Evolutionary conservation across 1,139 yeast genomes (phyloP).

Genomic region (Ogataea hybrid): DNA sequence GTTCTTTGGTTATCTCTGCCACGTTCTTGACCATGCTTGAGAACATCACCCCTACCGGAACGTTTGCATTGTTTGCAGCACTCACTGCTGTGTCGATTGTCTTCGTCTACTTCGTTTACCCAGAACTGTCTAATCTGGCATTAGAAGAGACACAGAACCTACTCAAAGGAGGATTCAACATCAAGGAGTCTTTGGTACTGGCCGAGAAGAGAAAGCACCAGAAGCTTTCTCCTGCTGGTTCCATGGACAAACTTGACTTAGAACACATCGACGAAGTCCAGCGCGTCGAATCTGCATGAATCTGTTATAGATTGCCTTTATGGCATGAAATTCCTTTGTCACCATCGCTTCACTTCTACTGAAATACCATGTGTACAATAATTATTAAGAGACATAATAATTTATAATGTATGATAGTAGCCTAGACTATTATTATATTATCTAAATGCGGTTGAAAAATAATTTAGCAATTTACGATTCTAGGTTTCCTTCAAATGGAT

Average conservation of each 20-base stretch:
- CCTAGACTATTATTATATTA: neutral
- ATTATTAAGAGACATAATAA: neutral
- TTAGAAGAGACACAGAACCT: constrained; percentile 87
- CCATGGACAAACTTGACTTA: constrained; percentile 2
- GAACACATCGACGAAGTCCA: constrained; percentile 4
- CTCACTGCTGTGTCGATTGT: constrained; percentile 68
- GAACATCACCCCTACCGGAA: constrained; percentile 91
- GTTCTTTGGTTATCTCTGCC: constrained; percentile 85
- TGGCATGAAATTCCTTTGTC: neutral
- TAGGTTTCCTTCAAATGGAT: constrained; percentile 5
- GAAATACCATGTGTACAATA: neutral
- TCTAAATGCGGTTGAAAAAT: constrained; percentile 1
- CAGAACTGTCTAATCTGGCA: constrained; percentile 88
- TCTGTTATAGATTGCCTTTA: neutral
- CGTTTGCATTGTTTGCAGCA: constrained; percentile 87
- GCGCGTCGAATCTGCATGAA: neutral
- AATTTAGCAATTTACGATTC: neutral
- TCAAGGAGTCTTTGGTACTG: constrained; percentile 63
- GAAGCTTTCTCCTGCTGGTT: neutral
- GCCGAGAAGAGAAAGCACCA: constrained; percentile 40
- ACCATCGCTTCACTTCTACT: neutral
- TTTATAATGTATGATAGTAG: neutral
- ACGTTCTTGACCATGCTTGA: constrained; percentile 93
- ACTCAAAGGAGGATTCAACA: constrained; percentile 80
- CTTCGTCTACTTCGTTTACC: constrained; percentile 79